Conservation (phyloP, 805 yeast genomes). For the Candida hungchunana region DNA sequence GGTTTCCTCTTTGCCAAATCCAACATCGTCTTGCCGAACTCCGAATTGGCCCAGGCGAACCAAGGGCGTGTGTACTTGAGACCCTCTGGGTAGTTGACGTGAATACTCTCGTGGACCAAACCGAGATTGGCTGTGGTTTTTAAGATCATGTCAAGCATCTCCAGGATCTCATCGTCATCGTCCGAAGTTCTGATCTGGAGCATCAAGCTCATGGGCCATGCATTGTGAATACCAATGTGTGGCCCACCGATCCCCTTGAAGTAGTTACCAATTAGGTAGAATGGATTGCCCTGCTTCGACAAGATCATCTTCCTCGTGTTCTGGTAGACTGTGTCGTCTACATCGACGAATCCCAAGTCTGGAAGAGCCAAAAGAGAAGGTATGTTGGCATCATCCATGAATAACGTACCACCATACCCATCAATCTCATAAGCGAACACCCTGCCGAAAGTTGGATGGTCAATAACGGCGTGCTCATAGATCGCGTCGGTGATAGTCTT, state of each 20-base stretch:
- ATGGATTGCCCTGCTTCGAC: slow-evolving; percentile 70
- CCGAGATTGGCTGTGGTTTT: slow-evolving; percentile 70
- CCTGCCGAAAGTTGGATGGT: slow-evolving; percentile 65
- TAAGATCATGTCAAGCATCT: slow-evolving; percentile 46
- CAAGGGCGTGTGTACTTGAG: slow-evolving; percentile 70
- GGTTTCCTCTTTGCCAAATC: slow-evolving; percentile 74
- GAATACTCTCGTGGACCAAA: slow-evolving; percentile 76
- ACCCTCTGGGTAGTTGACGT: slow-evolving; percentile 51
- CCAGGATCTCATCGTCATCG: slow-evolving; percentile 62
- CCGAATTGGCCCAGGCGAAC: slow-evolving; percentile 95
- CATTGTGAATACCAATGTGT: slow-evolving; percentile 72
- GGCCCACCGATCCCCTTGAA: slow-evolving; percentile 90
- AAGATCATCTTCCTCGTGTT: slow-evolving; percentile 78
- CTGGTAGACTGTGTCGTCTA: slow-evolving; percentile 56
- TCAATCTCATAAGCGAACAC: slow-evolving; percentile 89
- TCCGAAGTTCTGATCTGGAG: slow-evolving; percentile 70
- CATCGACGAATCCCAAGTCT: slow-evolving; percentile 60
- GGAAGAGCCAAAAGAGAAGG: slow-evolving; percentile 82
- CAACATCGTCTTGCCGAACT: slow-evolving; percentile 82
- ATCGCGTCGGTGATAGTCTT: slow-evolving; percentile 49
- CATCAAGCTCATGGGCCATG: slow-evolving; percentile 90
- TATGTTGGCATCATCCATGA: slow-evolving; percentile 90
- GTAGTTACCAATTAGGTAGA: slow-evolving; percentile 54
- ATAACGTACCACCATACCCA: slow-evolving; percentile 68
- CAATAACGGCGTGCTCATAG: slow-evolving; percentile 56